Evolutionary conservation across 805 yeast genomes (phyloP), one percentile per base, ranked within the genome.

Genomic region (Zygosaccharomyces siamensis): DNA sequence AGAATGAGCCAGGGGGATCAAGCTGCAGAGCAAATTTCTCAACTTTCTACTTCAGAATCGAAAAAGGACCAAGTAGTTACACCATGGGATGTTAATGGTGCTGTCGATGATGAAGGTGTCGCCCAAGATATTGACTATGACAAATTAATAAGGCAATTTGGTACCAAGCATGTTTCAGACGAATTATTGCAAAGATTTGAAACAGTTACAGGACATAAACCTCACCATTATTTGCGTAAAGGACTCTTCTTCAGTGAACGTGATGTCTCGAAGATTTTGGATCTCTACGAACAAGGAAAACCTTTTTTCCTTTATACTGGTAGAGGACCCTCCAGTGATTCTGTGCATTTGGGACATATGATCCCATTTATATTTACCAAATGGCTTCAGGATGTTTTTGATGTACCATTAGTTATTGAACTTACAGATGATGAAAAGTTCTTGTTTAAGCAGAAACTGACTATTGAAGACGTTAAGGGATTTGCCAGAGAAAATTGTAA

Each of bases 31-130:
- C 42, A 44, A 21, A 36, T 51, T 11, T 30, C 28, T 5, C 40
- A 45, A 7, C 27, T 51, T 5, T 35, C 42, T 12, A 39, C 38
- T 24, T 27, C 31, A 18, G 47, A 41, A 7, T 54, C 49, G 10
- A 44, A 48, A 20, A 59, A 59, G 45, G 82, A 75, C 49, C 90
- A 84, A 64, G 75, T 72, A 31, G 76, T 86, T 51, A 93, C 99
- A 0, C 99, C 99, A 43, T 93, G 99, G 99, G 99, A 93, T 67
- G 99, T 93, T 27, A 96, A 87, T 69, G 99, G 98, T 50, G 98
- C 97, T 2, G 95, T 92, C 41, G 97, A 89, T 49, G 95, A 90
- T 60, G 50, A 63, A 48, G 99, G 99, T 47, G 75, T 84, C 59
- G 80, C 86, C n/a, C 90, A 86, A 67, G 89, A 81, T 24, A 90